Conservation (phyloP, 129 eudicot species). For the Saposhnikovia divaricata region DNA sequence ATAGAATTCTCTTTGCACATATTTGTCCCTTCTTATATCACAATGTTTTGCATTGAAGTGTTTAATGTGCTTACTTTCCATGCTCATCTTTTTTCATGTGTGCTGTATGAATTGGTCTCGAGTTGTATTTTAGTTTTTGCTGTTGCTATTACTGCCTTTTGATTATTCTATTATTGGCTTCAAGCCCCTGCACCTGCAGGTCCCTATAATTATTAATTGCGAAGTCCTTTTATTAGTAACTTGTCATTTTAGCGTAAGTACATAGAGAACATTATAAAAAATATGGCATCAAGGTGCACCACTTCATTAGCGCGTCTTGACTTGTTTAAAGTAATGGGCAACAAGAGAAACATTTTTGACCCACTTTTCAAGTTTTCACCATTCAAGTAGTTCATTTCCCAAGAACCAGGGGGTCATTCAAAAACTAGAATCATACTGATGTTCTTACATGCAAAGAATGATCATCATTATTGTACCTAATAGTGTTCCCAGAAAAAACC, state of each 20-base stretch:
- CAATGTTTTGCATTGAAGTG: neutral
- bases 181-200: neutral
- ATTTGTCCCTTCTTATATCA: neutral
- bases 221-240: neutral
- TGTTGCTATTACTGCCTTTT: neutral
- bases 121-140: neutral
- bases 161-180: neutral
- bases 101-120: neutral
- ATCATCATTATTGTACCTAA: slow-evolving; percentile 46
- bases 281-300: no score
- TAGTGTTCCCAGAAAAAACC: slow-evolving; percentile 45
- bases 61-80: neutral
- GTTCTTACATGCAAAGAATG: slow-evolving; percentile 68
- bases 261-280: no score
- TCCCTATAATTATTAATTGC: neutral
- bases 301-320: no score
- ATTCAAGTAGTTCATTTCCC: no score
- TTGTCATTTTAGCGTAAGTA: neutral
- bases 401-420: slow-evolving; percentile 46
- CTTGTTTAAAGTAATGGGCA: no score
- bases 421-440: slow-evolving; percentile 71
- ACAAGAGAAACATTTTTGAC: no score
- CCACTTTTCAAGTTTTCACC: no score
- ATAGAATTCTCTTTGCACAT: neutral
- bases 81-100: neutral